phyloP scores from a whole-genome alignment of 179 eudicot species.

The Drosera spatulata region DNA sequence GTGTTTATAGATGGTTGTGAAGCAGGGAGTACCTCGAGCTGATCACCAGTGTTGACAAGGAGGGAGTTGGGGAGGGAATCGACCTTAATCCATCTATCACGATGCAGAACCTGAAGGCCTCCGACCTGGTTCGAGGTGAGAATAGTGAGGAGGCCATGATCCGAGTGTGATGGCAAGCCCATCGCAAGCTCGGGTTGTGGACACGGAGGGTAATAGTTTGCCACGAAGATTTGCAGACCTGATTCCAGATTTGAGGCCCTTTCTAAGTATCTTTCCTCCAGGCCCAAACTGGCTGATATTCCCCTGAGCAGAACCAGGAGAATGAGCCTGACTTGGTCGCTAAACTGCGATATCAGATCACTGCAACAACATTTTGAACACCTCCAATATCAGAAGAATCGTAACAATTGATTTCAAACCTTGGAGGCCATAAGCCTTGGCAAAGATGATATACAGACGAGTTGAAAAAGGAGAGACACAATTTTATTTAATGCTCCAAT shows the following conservation, averaged over 20 bases:
- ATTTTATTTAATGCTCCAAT: no score
- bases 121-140: constrained; percentile 12
- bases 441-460: no score
- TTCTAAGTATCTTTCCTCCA: constrained; percentile 6
- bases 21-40: constrained; percentile 11
- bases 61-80: constrained; percentile 16
- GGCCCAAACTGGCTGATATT: constrained; percentile 13
- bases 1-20: not conserved
- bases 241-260: constrained; percentile 6
- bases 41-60: constrained; percentile 19
- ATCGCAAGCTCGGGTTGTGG: constrained; percentile 16
- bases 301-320: constrained; percentile 9
- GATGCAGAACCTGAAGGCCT: constrained; percentile 13
- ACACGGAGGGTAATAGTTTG: constrained; percentile 17
- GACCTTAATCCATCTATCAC: constrained; percentile 15
- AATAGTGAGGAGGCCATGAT: constrained; percentile 17
- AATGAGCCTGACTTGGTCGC: constrained; percentile 7
- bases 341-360: constrained; percentile 5
- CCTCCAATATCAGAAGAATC: not conserved
- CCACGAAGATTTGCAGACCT: constrained; percentile 11
- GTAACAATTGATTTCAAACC: not conserved
- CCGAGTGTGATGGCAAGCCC: constrained; percentile 19
- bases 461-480: no score
- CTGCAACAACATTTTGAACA: not conserved
- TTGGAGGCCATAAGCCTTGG: no score